Evolutionary conservation across 2,329 filamentous ascomycete genomes (phyloP).

Genomic region (Colletotrichum australisinense): DNA sequence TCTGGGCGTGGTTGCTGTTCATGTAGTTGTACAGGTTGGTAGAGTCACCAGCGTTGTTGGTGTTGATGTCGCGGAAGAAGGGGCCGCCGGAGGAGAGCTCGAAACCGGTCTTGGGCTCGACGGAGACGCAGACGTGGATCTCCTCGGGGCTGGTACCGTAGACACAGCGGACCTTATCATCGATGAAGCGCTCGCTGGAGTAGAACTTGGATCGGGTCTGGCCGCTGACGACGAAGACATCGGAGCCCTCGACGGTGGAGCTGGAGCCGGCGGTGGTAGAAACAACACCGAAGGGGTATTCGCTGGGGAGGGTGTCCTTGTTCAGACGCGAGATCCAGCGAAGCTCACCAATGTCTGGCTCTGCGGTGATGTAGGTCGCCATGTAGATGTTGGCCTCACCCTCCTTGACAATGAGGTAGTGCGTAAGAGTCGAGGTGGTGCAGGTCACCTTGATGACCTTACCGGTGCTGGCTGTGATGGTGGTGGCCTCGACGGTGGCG

Average conservation of each 20-base stretch:
- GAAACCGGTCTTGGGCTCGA: constrained; percentile 54
- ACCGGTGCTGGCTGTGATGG: constrained; percentile 43
- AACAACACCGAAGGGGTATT: constrained; percentile 64
- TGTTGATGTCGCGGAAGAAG: constrained; percentile 74
- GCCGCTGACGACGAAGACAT: constrained; percentile 69
- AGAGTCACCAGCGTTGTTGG: constrained; percentile 69
- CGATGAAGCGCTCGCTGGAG: constrained; percentile 76
- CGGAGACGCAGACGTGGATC: constrained; percentile 71
- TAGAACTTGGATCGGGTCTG: constrained; percentile 79
- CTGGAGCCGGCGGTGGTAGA: constrained; percentile 66
- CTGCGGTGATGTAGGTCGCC: constrained; percentile 70
- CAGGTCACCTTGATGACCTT: constrained; percentile 72
- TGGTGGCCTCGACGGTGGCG: constrained; percentile 63
- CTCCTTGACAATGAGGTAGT: constrained; percentile 71
- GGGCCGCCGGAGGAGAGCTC: constrained; percentile 75
- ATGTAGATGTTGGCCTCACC: constrained; percentile 71
- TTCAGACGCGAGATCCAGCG: constrained; percentile 73
- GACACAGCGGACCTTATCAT: constrained; percentile 73
- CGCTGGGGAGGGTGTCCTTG: constrained; percentile 58
- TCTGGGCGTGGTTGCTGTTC: constrained; percentile 74
- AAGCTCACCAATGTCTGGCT: constrained; percentile 69
- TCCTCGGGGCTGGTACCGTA: constrained; percentile 55
- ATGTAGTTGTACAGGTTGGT: constrained; percentile 75
- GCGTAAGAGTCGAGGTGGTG: constrained; percentile 68
- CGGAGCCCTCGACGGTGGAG: constrained; percentile 67